phyloP scores from a whole-genome alignment of 495 filamentous ascomycete species.

The Penicillium fimorum region DNA sequence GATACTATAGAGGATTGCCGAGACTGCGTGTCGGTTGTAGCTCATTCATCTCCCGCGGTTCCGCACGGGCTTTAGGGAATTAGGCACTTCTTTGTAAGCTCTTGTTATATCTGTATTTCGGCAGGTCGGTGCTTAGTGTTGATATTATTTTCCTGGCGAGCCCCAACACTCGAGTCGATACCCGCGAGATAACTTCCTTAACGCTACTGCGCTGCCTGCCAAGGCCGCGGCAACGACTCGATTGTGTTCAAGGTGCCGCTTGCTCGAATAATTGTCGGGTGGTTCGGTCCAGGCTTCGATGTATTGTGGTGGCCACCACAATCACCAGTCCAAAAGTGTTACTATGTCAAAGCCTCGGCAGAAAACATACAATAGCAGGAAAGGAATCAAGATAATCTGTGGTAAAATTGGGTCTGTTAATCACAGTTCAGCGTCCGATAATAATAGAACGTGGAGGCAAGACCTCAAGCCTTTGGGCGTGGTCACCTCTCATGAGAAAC shows the following conservation, averaged over 20 bases:
- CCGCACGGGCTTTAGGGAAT: too few relatives aligned
- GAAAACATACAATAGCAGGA: background rate
- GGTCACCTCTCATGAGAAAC: background rate
- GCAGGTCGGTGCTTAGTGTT: background rate
- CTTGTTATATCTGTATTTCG: too few relatives aligned
- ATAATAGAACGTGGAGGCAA: background rate
- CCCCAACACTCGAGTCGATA: background rate
- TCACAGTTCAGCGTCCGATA: background rate
- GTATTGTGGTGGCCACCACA: background rate
- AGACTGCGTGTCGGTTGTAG: background rate
- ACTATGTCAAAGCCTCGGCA: background rate
- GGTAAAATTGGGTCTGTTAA: constrained; percentile 2
- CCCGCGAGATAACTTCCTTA: too few relatives aligned
- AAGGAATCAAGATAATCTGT: background rate
- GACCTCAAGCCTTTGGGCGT: background rate
- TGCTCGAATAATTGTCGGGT: background rate
- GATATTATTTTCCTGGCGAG: too few relatives aligned
- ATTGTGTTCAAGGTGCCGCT: background rate
- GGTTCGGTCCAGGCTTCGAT: background rate
- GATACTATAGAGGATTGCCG: background rate
- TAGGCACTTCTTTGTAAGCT: too few relatives aligned
- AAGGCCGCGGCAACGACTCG: background rate
- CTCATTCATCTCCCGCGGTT: background rate
- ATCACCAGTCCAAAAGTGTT: background rate
- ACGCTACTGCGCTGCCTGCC: background rate